Evolutionary conservation across 164 flowering plant species (phyloP).

Genomic region (Macadamia integrifolia): DNA sequence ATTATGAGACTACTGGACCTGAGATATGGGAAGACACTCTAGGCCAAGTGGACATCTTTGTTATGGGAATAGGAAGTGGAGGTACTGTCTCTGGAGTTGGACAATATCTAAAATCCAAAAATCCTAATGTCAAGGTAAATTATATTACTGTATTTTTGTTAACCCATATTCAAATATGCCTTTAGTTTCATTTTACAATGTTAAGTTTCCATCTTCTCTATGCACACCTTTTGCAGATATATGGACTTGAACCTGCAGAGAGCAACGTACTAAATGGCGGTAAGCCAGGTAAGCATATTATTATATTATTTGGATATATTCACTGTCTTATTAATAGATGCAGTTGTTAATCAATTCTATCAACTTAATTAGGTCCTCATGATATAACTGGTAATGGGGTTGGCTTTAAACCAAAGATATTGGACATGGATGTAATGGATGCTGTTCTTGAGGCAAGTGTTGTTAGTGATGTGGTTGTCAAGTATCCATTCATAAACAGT

Average conservation of each 20-base stretch:
- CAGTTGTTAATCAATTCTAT: not conserved
- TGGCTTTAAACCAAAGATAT: slow-evolving; percentile 90
- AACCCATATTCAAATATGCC: too few relatives aligned
- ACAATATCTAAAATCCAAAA: slow-evolving; percentile 73
- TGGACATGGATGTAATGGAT: slow-evolving; percentile 98
- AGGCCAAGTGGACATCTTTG: slow-evolving; percentile 88
- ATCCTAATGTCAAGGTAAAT: slow-evolving; percentile 86
- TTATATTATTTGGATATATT: too few relatives aligned
- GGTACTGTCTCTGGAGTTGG: slow-evolving; percentile 97
- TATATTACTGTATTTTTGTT: too few relatives aligned
- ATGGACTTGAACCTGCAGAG: slow-evolving; percentile 93
- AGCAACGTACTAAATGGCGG: slow-evolving; percentile 88
- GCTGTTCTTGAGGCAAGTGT: slow-evolving; percentile 62
- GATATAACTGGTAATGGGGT: slow-evolving; percentile 90
- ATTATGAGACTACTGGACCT: slow-evolving; percentile 96
- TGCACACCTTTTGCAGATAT: slow-evolving; percentile 39
- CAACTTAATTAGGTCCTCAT: slow-evolving; percentile 67
- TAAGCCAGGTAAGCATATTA: slow-evolving; percentile 60
- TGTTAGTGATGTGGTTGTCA: too few relatives aligned
- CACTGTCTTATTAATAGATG: not conserved
- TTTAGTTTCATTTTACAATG: too few relatives aligned
- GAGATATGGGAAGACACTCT: slow-evolving; percentile 94
- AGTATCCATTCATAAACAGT: too few relatives aligned
- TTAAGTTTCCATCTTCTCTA: not conserved
- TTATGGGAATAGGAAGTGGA: slow-evolving; percentile 98